phyloP scores from a whole-genome alignment of 495 filamentous ascomycete genomes.

The Penicillium coffeae region DNA sequence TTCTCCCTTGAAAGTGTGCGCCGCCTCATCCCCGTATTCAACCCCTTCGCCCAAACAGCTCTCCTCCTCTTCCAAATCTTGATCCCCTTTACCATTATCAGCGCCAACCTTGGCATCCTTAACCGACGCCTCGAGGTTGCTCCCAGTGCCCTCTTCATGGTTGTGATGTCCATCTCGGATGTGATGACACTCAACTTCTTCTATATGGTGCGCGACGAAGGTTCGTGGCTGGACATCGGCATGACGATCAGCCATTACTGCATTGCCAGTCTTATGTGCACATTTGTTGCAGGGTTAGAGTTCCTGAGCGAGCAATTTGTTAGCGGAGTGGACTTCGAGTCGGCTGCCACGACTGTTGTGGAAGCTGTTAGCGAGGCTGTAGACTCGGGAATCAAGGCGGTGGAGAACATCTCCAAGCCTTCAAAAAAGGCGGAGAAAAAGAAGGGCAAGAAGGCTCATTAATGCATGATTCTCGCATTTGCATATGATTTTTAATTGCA shows the following conservation, averaged over 20 bases:
- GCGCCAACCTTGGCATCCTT: constrained; percentile 89
- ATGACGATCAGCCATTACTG: constrained; percentile 91
- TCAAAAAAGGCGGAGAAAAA: constrained; percentile 12
- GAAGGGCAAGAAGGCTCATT: constrained; percentile 9
- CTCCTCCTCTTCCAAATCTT: constrained; percentile 86
- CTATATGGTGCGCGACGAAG: constrained; percentile 93
- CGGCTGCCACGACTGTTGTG: constrained; percentile 11
- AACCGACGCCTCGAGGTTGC: constrained; percentile 79
- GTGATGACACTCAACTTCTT: constrained; percentile 96
- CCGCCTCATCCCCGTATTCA: constrained; percentile 91
- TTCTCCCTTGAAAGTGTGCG: constrained; percentile 90
- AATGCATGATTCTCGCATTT: too few species aligned
- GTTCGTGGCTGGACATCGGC: constrained; percentile 96
- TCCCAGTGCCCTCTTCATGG: constrained; percentile 83
- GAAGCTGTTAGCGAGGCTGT: constrained; percentile 15
- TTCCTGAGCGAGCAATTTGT: constrained; percentile 80
- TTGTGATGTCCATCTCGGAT: constrained; percentile 89
- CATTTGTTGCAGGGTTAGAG: constrained; percentile 89
- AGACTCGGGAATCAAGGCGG: constrained; percentile 17
- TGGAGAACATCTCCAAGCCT: background rate
- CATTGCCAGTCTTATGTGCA: constrained; percentile 83
- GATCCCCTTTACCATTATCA: constrained; percentile 91
- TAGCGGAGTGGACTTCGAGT: constrained; percentile 69
- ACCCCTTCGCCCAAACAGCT: constrained; percentile 87
- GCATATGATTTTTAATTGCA: constrained; percentile 6